A percentile compares a stretch with the other conserved stretches of the same genome.
phyloP scores from a whole-genome alignment of 306 rosid species.

The Fragaria iinumae region DNA sequence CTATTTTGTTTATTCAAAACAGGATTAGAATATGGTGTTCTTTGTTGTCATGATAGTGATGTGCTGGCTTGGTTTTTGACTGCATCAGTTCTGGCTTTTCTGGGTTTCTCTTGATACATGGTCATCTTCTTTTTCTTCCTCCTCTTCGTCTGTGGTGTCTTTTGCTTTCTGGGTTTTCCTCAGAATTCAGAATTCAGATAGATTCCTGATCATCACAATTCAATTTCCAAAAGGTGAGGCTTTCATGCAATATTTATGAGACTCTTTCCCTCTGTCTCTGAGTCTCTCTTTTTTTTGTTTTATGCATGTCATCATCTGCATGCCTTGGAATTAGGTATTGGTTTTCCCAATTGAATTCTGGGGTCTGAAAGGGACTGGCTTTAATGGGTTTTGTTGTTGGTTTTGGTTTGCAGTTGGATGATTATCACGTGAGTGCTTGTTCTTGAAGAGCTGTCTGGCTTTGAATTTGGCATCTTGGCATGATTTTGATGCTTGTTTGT shows the following conservation, averaged over 20 bases:
- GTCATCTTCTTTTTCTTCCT: neutral
- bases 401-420: neutral
- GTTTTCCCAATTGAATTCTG: constrained; percentile 10
- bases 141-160: neutral
- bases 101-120: neutral
- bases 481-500: neutral
- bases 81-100: constrained; percentile 15
- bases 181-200: constrained; percentile 13
- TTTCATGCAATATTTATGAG: neutral
- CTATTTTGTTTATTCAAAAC: neutral
- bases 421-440: constrained; percentile 11
- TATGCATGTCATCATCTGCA: constrained; percentile 2
- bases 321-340: constrained; percentile 4
- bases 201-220: constrained; percentile 3
- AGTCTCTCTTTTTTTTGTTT: neutral
- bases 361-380: constrained; percentile 3
- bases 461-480: constrained; percentile 2
- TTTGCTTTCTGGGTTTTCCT: constrained; percentile 16
- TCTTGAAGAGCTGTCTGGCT: neutral
- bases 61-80: constrained; percentile 10
- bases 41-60: constrained; percentile 16
- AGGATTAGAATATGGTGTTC: constrained; percentile 2
- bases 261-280: neutral
- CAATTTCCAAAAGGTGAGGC: neutral
- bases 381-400: neutral